Conservation (phyloP, 1,284 basidiomycete genomes). For the Inonotus obliquus region DNA sequence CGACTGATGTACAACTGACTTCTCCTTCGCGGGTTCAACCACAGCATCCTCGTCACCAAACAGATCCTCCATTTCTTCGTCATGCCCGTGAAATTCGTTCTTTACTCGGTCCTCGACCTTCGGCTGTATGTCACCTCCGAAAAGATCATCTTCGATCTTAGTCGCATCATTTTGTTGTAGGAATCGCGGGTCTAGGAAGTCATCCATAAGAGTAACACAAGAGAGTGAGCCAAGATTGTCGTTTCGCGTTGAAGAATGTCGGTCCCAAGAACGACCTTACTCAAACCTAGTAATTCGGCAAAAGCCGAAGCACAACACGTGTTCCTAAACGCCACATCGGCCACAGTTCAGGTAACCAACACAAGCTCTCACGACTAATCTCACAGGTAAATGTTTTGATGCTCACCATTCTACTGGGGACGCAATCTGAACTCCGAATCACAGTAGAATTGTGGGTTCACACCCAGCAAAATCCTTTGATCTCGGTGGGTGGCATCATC, state of each 20-base stretch:
- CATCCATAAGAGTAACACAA: not conserved
- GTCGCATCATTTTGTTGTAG: not conserved
- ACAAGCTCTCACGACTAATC: too few relatives aligned
- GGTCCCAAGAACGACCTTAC: too few relatives aligned
- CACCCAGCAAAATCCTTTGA: too few relatives aligned
- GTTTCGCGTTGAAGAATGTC: not conserved
- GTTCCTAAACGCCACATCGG: not conserved
- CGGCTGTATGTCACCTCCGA: conserved; percentile 3
- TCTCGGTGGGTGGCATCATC: too few relatives aligned
- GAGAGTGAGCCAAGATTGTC: not conserved
- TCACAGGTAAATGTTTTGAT: too few relatives aligned
- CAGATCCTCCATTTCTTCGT: conserved; percentile 71
- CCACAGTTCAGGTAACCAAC: too few relatives aligned
- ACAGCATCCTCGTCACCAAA: conserved; percentile 67
- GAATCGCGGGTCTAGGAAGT: not conserved
- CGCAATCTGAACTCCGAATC: too few relatives aligned
- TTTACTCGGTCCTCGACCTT: conserved; percentile 4
- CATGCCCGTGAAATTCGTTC: conserved; percentile 29
- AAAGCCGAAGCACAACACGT: not conserved
- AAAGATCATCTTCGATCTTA: not conserved
- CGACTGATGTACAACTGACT: not conserved
- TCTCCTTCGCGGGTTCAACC: conserved; percentile 32
- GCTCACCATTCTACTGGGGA: too few relatives aligned
- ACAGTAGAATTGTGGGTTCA: too few relatives aligned
- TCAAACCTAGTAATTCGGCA: too few relatives aligned